Conservation (phyloP, 108 stramenopile species). For the Nitzschia palea region DNA sequence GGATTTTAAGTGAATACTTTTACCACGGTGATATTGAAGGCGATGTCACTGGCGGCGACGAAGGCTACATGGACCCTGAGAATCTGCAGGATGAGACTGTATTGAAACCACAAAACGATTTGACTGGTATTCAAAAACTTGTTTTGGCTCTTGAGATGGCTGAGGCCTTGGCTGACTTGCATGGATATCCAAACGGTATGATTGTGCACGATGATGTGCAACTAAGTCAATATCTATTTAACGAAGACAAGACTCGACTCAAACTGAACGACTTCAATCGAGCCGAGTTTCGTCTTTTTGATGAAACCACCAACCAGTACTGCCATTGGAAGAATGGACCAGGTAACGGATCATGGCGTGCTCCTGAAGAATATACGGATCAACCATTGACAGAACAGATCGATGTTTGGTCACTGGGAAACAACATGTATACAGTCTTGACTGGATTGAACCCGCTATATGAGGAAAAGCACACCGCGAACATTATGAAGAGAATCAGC, state of each 20-base stretch:
- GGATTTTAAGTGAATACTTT: conserved; percentile 35
- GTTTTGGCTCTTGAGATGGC: conserved; percentile 61
- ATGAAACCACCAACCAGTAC: conserved; percentile 51
- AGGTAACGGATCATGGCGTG: conserved; percentile 50
- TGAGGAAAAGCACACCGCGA: conserved; percentile 12
- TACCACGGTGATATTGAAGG: conserved; percentile 27
- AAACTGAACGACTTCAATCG: conserved; percentile 80
- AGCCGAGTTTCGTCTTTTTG: conserved; percentile 65
- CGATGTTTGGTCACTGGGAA: conserved; percentile 61
- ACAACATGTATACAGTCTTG: conserved; percentile 53
- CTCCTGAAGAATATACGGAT: conserved; percentile 69
- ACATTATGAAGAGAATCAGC: conserved; percentile 21
- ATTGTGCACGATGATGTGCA: conserved; percentile 81
- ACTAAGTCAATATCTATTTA: conserved; percentile 60
- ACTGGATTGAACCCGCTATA: conserved; percentile 47
- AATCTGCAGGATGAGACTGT: neutral
- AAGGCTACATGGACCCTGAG: conserved; percentile 1
- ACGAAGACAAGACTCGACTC: conserved; percentile 35
- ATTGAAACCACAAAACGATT: conserved; percentile 45
- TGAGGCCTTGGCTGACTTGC: conserved; percentile 70
- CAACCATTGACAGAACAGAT: conserved; percentile 62
- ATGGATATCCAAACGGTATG: conserved; percentile 57
- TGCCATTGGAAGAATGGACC: conserved; percentile 60
- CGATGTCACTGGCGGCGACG: conserved; percentile 9
- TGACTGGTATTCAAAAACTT: conserved; percentile 55